phyloP scores from a whole-genome alignment of 2,329 filamentous ascomycete genomes.

The Drechslerella dactyloides region DNA sequence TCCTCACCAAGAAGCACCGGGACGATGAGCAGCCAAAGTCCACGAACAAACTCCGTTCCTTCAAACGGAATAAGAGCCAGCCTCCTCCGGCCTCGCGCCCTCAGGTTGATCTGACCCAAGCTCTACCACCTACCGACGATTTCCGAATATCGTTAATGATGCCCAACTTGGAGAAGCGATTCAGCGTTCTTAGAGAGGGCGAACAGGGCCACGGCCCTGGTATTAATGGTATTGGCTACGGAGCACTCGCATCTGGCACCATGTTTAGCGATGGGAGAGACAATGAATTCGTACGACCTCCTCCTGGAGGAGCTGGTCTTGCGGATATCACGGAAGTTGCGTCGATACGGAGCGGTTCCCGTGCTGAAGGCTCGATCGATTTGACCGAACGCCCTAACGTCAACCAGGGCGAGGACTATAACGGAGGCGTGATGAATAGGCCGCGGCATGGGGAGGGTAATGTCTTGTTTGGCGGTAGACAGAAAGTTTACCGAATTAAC shows the following conservation, averaged over 20 bases:
- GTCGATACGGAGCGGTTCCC: conserved; percentile 70
- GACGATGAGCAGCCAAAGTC: conserved; percentile 44
- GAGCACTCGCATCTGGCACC: conserved; percentile 36
- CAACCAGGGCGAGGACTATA: conserved; percentile 68
- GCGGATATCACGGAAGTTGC: conserved; percentile 87
- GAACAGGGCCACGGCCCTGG: conserved; percentile 35
- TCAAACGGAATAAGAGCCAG: conserved; percentile 63
- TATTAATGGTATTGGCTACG: conserved; percentile 42
- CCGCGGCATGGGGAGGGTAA: conserved; percentile 86
- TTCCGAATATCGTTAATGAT: conserved; percentile 95
- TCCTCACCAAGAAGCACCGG: conserved; percentile 46
- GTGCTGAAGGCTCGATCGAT: conserved; percentile 54
- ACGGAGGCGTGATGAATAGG: conserved; percentile 81
- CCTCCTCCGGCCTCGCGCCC: conserved; percentile 66
- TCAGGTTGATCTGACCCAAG: conserved; percentile 74
- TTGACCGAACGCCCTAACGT: conserved; percentile 27
- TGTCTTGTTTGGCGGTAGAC: conserved; percentile 88
- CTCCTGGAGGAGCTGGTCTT: conserved; percentile 22
- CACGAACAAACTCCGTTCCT: conserved; percentile 53
- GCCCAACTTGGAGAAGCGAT: conserved; percentile 90
- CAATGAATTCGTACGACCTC: conserved; percentile 64
- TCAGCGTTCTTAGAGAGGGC: conserved; percentile 65
- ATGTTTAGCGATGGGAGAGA: conserved; percentile 90
- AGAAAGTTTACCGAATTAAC: conserved; percentile 76
- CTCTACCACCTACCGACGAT: conserved; percentile 81